These are phyloP conservation scores for Leishmania martiniquensis DNA, from an alignment of 208 protist genomes.

Conservation along the genomic window DNA sequence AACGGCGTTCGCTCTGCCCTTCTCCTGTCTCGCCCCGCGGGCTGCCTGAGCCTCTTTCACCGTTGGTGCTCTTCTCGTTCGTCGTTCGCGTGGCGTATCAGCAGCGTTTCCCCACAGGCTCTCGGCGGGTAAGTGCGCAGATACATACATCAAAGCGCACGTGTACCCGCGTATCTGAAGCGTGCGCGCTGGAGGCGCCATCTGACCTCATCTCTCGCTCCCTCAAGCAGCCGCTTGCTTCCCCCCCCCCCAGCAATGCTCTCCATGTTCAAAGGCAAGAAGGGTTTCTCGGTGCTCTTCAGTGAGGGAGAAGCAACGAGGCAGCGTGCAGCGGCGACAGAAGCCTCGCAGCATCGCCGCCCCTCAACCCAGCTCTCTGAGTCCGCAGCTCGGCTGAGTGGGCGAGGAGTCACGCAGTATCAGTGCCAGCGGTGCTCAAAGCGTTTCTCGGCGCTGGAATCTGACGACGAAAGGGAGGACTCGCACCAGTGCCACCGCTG, in stretches of 20 bases:
- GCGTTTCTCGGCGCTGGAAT: constrained; percentile 32
- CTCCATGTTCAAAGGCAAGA: constrained; percentile 75
- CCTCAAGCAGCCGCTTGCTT: too few species aligned
- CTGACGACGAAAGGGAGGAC: neutral
- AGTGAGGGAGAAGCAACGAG: constrained; percentile 8
- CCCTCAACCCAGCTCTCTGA: constrained; percentile 3
- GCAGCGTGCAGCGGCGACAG: neutral
- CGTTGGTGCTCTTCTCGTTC: neutral
- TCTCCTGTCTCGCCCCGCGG: neutral
- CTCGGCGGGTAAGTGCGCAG: neutral
- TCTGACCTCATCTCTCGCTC: neutral
- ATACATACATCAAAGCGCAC: neutral
- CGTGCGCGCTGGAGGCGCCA: too few species aligned
- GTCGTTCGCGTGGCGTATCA: neutral
- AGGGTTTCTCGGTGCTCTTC: constrained; percentile 67
- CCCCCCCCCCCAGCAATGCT: constrained; percentile 34
- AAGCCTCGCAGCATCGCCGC: neutral
- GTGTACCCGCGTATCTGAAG: neutral
- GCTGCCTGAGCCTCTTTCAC: neutral
- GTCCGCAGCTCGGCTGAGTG: neutral
- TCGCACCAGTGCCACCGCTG: constrained; percentile 54
- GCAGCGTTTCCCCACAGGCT: neutral
- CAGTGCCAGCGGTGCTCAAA: constrained; percentile 69
- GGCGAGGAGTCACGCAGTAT: constrained; percentile 13
- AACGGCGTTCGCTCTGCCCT: neutral